These are phyloP conservation scores for Holtermanniella nyarrowii DNA, from an alignment of 768 basidiomycete species.

Conservation along the genomic window DNA sequence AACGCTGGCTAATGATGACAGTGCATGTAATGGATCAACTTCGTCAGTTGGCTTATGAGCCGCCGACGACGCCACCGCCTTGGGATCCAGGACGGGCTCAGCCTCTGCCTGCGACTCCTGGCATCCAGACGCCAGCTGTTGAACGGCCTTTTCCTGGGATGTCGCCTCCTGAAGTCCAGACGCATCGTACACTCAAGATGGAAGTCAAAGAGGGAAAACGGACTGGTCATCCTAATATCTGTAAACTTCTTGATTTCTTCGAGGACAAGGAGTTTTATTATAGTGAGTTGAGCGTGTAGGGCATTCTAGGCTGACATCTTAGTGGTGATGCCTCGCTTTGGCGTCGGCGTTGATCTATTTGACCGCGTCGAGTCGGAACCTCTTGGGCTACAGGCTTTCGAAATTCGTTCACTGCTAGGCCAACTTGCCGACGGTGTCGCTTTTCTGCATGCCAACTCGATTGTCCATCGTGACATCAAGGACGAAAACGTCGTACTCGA, in stretches of 20 bases:
- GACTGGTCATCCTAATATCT: conserved; percentile 87
- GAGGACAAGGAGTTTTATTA: conserved; percentile 96
- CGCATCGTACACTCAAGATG: conserved; percentile 26
- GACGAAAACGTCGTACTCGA: conserved; percentile 67
- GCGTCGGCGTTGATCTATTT: conserved; percentile 69
- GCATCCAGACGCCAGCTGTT: background rate
- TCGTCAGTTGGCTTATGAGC: conserved; percentile 44
- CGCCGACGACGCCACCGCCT: conserved; percentile 61
- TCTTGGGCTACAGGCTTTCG: conserved; percentile 63
- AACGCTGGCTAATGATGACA: conserved; percentile 4
- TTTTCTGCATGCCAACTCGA: conserved; percentile 83
- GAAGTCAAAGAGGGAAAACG: conserved; percentile 24
- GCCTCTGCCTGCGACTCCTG: background rate
- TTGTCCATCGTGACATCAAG: conserved; percentile 96
- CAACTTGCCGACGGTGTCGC: conserved; percentile 83
- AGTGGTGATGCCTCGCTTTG: conserved; percentile 60
- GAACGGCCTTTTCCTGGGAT: background rate
- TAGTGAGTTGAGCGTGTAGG: conserved; percentile 32
- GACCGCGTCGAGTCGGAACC: conserved; percentile 87
- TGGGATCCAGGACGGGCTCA: conserved; percentile 56
- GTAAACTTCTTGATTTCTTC: conserved; percentile 89
- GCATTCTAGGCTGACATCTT: background rate
- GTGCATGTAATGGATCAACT: conserved; percentile 43
- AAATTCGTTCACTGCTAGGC: conserved; percentile 73
- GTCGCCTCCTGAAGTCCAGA: background rate